These are phyloP conservation scores for Penicillium dipodomyicola DNA, from an alignment of 495 filamentous ascomycete species.

Conservation along the genomic window DNA sequence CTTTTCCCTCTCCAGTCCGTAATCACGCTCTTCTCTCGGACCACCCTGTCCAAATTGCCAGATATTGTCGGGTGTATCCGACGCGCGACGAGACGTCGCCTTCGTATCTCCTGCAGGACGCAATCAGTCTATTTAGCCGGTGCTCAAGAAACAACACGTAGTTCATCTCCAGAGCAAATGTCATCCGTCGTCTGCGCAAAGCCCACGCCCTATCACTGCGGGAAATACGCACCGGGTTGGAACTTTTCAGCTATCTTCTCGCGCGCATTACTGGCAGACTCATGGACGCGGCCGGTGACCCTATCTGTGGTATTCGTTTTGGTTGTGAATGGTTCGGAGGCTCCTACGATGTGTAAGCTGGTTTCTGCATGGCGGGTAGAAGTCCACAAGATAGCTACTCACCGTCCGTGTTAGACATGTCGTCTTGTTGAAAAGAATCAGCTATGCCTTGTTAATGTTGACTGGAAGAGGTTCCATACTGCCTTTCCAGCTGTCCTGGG, in stretches of 20 bases:
- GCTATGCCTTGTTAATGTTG: neutral
- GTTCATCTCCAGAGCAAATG: neutral
- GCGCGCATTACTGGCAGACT: conserved; percentile 24
- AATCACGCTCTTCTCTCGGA: conserved; percentile 5
- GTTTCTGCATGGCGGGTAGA: neutral
- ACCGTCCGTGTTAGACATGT: conserved; percentile 18
- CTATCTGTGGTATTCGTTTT: conserved; percentile 17
- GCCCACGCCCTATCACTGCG: neutral
- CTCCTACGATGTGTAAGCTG: conserved; percentile 8
- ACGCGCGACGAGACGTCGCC: conserved; percentile 28
- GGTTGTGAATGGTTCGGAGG: conserved; percentile 17
- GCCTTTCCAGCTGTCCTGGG: conserved; percentile 9
- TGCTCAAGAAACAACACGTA: neutral
- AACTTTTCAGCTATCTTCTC: conserved; percentile 24
- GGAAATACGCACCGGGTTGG: conserved; percentile 28
- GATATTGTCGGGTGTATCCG: conserved; percentile 22
- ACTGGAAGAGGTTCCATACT: neutral
- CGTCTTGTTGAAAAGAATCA: conserved; percentile 8
- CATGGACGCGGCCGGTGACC: conserved; percentile 4
- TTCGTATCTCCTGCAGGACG: conserved; percentile 26
- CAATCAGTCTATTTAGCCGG: neutral
- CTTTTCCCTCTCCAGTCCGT: conserved; percentile 9
- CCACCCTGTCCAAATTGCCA: conserved; percentile 8
- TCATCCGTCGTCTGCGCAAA: neutral
- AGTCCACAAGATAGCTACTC: neutral